These are phyloP conservation scores for Rhodotorula glutinis DNA, from an alignment of 1,284 basidiomycete species.

Conservation along the genomic window DNA sequence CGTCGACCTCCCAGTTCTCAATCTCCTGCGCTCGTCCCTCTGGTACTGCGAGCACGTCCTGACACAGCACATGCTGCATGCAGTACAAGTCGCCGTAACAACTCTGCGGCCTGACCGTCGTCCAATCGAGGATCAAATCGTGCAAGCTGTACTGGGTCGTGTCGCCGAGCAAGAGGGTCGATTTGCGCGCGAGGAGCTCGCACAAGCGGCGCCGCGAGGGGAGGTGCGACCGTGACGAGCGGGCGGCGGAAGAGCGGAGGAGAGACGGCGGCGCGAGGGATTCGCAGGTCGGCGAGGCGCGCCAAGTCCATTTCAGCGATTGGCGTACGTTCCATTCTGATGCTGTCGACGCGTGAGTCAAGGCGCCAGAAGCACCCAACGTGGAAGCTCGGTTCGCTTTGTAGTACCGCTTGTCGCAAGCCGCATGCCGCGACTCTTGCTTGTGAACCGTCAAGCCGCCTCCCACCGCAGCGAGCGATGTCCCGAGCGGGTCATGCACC, in stretches of 20 bases:
- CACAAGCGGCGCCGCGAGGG: conserved; percentile 39
- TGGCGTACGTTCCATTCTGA: conserved; percentile 41
- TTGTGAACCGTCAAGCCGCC: conserved; percentile 43
- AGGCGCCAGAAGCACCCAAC: neutral
- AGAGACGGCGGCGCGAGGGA: neutral
- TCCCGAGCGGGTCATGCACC: conserved; percentile 38
- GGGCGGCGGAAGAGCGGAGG: neutral
- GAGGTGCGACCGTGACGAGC: neutral
- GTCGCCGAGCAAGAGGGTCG: conserved; percentile 44
- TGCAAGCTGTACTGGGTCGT: conserved; percentile 43
- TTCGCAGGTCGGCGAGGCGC: conserved; percentile 34
- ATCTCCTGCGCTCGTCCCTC: neutral
- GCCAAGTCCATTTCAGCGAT: conserved; percentile 44
- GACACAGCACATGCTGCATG: conserved; percentile 44
- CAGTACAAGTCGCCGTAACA: conserved; percentile 47
- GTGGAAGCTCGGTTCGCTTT: conserved; percentile 10
- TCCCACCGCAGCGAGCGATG: conserved; percentile 5
- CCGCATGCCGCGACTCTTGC: conserved; percentile 39
- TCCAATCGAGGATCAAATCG: conserved; percentile 46
- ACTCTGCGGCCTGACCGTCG: conserved; percentile 35
- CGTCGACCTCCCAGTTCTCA: conserved; percentile 38
- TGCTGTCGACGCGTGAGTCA: neutral
- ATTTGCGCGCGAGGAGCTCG: conserved; percentile 42
- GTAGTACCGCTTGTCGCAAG: conserved; percentile 46
- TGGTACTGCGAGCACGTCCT: conserved; percentile 22